phyloP scores from a whole-genome alignment of 2,329 filamentous ascomycete species.

The Calonectria naviculata region DNA sequence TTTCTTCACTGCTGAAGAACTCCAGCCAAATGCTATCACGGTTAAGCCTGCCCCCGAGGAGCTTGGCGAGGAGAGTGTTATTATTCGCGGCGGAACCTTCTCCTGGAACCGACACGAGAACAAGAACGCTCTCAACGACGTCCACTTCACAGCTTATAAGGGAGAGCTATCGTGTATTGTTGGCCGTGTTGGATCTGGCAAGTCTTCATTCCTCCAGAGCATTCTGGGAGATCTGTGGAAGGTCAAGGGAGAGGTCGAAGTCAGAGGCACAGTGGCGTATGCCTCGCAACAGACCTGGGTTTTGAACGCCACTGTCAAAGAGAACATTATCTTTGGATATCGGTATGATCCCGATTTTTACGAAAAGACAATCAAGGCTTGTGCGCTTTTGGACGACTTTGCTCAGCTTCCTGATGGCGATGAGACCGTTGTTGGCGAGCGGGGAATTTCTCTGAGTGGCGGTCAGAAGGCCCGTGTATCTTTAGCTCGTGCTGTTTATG shows the following conservation, averaged over 20 bases:
- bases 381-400: slow-evolving; percentile 92
- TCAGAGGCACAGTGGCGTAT: slow-evolving; percentile 88
- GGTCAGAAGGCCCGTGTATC: slow-evolving; percentile 96
- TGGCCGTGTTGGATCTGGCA: slow-evolving; percentile 93
- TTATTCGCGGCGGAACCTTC: slow-evolving; percentile 86
- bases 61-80: slow-evolving; percentile 85
- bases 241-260: slow-evolving; percentile 81
- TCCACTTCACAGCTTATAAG: slow-evolving; percentile 90
- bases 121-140: slow-evolving; percentile 79
- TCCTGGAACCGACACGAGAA: slow-evolving; percentile 91
- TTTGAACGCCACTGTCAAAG: slow-evolving; percentile 96
- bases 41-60: slow-evolving; percentile 77
- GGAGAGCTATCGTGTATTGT: slow-evolving; percentile 94
- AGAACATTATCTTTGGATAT: slow-evolving; percentile 97
- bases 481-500: slow-evolving; percentile 93
- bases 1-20: slow-evolving; percentile 88
- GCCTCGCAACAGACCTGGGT: slow-evolving; percentile 96
- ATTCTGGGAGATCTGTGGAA: slow-evolving; percentile 95
- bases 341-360: slow-evolving; percentile 95
- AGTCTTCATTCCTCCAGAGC: slow-evolving; percentile 90
- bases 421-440: slow-evolving; percentile 95
- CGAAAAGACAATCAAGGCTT: slow-evolving; percentile 90
- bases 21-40: slow-evolving; percentile 85
- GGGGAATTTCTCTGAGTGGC: slow-evolving; percentile 94
- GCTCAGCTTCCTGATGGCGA: slow-evolving; percentile 93